Base-by-base conservation (phyloP, 2,329 filamentous ascomycete genomes). In the Stagonosporopsis tanaceti region DNA sequence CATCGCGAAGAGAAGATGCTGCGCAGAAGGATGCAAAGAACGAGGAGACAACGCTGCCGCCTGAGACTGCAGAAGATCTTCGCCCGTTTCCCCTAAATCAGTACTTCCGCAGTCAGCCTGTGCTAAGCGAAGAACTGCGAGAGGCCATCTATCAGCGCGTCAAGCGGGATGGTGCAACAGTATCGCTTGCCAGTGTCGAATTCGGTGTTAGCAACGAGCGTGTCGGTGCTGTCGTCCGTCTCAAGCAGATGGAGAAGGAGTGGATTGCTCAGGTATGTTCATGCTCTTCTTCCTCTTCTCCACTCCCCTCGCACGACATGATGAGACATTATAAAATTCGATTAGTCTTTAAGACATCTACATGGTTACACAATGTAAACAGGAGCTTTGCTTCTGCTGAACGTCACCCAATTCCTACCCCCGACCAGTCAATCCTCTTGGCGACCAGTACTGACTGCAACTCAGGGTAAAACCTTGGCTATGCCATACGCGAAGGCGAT, bases 261-360 rank as follows among this genome's bases (percentile, higher is more conserved):
- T 93, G 89, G 91, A 75, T 84, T 61, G 76, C 81, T 68, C 83
- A 93, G 82, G 93, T 97, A 84, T 84, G 91, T 81, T 50, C 17
- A 32, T 44, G 14, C 47, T 37, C 37, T 53, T 24, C 30, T 44
- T 45, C 11, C 7, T 30, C 50, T 35, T 34, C 15, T n/a, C 41
- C 39, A 14, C 17, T 8, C 27, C 32, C 38, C 28, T 15, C 39
- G 41, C 39, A 45, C 72, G 66, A 64, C 62, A 82, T 89, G 88
- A 90, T 90, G 88, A 91, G 85, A 82, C 80, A 86, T 70, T 77
- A 81, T 85, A 67, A 87, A 88, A 86, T 90, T 82, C 94, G 94
- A 97, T 98, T 97, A 97, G 94, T 98, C 94, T 97, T 96, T 84
- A 97, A 97, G 93, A 98, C 93, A 88, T 78, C 81, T 76, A 87